phyloP scores from a whole-genome alignment of 2,329 filamentous ascomycete genomes.

The Aspergillus transmontanensis region DNA sequence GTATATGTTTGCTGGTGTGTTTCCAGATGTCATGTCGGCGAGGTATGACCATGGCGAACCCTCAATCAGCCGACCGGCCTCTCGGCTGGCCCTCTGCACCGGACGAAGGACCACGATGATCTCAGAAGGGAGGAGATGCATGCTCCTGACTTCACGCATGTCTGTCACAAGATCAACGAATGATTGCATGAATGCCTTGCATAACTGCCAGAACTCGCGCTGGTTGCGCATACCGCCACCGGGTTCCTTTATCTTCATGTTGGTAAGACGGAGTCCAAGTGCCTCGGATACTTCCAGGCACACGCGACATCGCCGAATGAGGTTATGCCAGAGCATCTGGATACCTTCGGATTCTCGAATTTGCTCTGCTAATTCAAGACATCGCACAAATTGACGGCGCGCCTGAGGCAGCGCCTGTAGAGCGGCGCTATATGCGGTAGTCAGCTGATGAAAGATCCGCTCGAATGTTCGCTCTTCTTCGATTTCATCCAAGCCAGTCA shows the following conservation, averaged over 20 bases:
- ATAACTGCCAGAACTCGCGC: slow-evolving; percentile 67
- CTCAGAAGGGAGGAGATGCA: slow-evolving; percentile 61
- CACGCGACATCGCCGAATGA: slow-evolving; percentile 71
- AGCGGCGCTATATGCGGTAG: slow-evolving; percentile 72
- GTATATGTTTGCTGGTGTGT: slow-evolving; percentile 35
- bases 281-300: slow-evolving; percentile 74
- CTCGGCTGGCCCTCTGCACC: slow-evolving; percentile 79
- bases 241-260: slow-evolving; percentile 83
- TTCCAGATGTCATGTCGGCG: slow-evolving; percentile 42
- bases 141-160: slow-evolving; percentile 48
- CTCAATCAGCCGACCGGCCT: slow-evolving; percentile 73
- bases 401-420: slow-evolving; percentile 71
- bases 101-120: slow-evolving; percentile 75
- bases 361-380: slow-evolving; percentile 65
- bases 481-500: slow-evolving; percentile 65
- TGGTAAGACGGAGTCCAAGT: slow-evolving; percentile 71
- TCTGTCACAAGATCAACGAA: slow-evolving; percentile 52
- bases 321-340: slow-evolving; percentile 66
- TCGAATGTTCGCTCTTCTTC: slow-evolving; percentile 84
- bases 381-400: slow-evolving; percentile 65
- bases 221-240: slow-evolving; percentile 64
- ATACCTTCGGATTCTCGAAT: slow-evolving; percentile 62
- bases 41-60: slow-evolving; percentile 65
- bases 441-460: slow-evolving; percentile 75
- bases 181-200: slow-evolving; percentile 60